These are phyloP conservation scores for Clarireedia homoeocarpa DNA, from an alignment of 2,329 filamentous ascomycete species.

Conservation along the genomic window DNA sequence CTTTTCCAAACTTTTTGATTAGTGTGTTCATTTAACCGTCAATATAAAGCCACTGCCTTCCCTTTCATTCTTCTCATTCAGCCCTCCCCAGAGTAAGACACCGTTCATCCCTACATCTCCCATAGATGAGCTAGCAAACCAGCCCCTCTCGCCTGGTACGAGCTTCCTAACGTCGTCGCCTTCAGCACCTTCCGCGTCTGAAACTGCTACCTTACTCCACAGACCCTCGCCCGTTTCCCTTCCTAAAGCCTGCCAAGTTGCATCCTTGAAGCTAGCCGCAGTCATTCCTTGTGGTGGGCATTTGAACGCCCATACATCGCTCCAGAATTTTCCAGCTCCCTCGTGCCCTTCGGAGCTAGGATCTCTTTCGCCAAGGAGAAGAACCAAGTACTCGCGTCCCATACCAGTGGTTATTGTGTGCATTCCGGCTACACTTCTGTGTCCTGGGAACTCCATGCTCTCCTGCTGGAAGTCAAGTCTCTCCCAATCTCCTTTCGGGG, in stretches of 20 bases:
- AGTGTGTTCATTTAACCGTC: slow-evolving; percentile 35
- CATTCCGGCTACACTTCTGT: slow-evolving; percentile 46
- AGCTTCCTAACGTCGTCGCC: slow-evolving; percentile 34
- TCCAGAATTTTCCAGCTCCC: slow-evolving; percentile 45
- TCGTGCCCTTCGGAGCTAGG: slow-evolving; percentile 42
- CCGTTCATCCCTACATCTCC: slow-evolving; percentile 52
- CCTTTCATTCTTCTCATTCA: slow-evolving; percentile 42
- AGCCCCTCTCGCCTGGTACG: slow-evolving; percentile 46
- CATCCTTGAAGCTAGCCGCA: slow-evolving; percentile 46
- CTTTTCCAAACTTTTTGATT: not conserved
- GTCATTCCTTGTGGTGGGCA: slow-evolving; percentile 48
- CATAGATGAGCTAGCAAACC: slow-evolving; percentile 49
- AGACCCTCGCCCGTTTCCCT: slow-evolving; percentile 48
- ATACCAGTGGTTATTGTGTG: slow-evolving; percentile 50
- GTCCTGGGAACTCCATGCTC: slow-evolving; percentile 39
- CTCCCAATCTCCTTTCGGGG: slow-evolving; percentile 47
- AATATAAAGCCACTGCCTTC: slow-evolving; percentile 59
- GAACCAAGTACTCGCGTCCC: slow-evolving; percentile 53
- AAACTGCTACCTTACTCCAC: slow-evolving; percentile 49
- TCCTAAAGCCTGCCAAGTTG: slow-evolving; percentile 45
- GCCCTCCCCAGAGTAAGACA: slow-evolving; percentile 53
- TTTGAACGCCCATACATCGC: slow-evolving; percentile 58
- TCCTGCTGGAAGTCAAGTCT: slow-evolving; percentile 39
- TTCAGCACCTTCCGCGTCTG: slow-evolving; percentile 37
- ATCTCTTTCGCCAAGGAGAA: slow-evolving; percentile 51